phyloP scores from a whole-genome alignment of 306 rosid species.

The Pterocarpus santalinus region DNA sequence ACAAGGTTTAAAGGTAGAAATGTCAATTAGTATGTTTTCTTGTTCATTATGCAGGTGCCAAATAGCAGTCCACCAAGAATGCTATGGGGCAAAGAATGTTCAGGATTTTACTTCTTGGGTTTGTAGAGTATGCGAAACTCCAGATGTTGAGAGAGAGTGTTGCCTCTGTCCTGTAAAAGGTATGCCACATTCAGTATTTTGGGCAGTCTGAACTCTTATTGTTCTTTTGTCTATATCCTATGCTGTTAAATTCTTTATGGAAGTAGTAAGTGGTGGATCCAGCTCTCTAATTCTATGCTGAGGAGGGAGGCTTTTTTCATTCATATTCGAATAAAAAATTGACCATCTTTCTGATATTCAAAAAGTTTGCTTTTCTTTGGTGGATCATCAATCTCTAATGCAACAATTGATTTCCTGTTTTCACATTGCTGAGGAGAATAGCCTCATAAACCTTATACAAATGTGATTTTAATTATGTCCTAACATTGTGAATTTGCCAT shows the following conservation, averaged over 20 bases:
- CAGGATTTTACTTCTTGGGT: constrained; percentile 99
- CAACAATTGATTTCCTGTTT: not conserved
- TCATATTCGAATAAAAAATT: constrained; percentile 5
- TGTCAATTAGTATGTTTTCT: not conserved
- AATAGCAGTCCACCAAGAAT: constrained; percentile 98
- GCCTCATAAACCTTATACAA: constrained; percentile 22
- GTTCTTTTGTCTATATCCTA: constrained; percentile 26
- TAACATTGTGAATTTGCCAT: constrained; percentile 6
- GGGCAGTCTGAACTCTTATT: constrained; percentile 27
- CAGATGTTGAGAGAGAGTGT: constrained; percentile 86
- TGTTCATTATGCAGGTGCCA: constrained; percentile 75
- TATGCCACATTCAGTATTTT: constrained; percentile 50
- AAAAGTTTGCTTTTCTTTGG: constrained; percentile 16
- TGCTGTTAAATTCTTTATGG: constrained; percentile 4
- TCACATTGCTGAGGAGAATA: constrained; percentile 13
- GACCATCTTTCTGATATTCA: constrained; percentile 16
- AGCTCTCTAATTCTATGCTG: constrained; percentile 25
- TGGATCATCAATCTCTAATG: constrained; percentile 27
- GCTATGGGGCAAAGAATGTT: constrained; percentile 86
- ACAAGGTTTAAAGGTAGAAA: constrained; percentile 3
- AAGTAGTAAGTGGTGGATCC: constrained; percentile 29
- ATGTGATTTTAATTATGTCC: constrained; percentile 28
- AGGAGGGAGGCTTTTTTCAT: constrained; percentile 27
- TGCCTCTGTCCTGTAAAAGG: constrained; percentile 99
- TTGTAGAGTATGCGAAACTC: constrained; percentile 95